Evolutionary conservation across 2,329 filamentous ascomycete species (phyloP).

Genomic region (Phaeoacremonium minimum): DNA sequence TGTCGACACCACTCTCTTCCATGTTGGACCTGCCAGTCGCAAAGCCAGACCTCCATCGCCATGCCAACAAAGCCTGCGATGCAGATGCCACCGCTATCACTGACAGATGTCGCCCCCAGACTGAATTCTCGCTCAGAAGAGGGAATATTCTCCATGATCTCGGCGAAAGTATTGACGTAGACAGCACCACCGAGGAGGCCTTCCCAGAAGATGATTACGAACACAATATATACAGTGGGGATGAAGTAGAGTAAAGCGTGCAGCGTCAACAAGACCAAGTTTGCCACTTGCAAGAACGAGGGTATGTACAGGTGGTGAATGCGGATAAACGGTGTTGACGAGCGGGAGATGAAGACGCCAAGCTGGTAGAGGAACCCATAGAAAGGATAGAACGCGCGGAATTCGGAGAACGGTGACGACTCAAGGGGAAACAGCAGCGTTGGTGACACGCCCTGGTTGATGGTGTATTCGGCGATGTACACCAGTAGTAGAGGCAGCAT

Average conservation of each 20-base stretch:
- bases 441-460: conserved; percentile 91
- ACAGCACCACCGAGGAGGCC: conserved; percentile 85
- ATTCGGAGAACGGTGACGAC: conserved; percentile 72
- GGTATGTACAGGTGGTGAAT: conserved; percentile 79
- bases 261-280: conserved; percentile 66
- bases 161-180: conserved; percentile 94
- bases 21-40: conserved; percentile 76
- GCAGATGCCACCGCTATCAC: conserved; percentile 87
- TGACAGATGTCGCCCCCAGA: conserved; percentile 83
- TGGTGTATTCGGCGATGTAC: conserved; percentile 94
- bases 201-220: conserved; percentile 87
- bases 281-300: conserved; percentile 75
- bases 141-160: conserved; percentile 81
- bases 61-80: conserved; percentile 83
- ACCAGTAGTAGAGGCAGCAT: conserved; percentile 92
- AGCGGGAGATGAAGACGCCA: conserved; percentile 91
- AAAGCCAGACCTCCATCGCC: conserved; percentile 74
- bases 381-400: conserved; percentile 86
- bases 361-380: conserved; percentile 94
- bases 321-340: conserved; percentile 81
- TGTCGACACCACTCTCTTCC: conserved; percentile 71
- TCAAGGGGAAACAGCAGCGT: conserved; percentile 82
- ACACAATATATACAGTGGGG: conserved; percentile 82
- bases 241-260: conserved; percentile 81
- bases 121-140: conserved; percentile 84